Base-by-base conservation (phyloP, 495 filamentous ascomycete genomes). In the Aspergillus conjunctus region DNA sequence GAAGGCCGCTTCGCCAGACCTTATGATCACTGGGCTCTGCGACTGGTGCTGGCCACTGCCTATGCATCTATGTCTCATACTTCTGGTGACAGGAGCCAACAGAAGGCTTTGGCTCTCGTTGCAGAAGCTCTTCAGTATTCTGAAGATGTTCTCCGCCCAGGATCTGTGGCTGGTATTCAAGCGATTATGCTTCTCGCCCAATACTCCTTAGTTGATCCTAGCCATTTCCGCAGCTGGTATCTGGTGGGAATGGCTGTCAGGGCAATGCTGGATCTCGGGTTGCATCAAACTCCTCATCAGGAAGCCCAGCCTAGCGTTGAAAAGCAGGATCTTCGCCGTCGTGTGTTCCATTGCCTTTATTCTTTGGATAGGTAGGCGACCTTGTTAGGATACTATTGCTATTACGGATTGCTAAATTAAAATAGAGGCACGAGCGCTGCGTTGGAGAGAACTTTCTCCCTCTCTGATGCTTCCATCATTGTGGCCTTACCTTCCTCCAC, bases 191-290 rank as follows among this genome's bases (percentile, higher is more conserved):
- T 97, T 8, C 84, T 98, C 43, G 91, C 91, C 0, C 83, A 92
- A 60, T 98, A 97, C 73, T 86, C 92, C 6, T 88, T 93, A 73
- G 79, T 95, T 32, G 92, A 97, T 67, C 92, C 93, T 14, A 81
- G 83, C 39, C 92, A 92, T 68, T 95, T 96, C 68, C 90, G 94
- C 58, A 89, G 87, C 66, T 97, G 93, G 91, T 91, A 91, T 58
- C 71, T 97, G 53, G 88, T 96, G 54, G 93, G 92, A 26, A 90
- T 93, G 68, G 91, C 92, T 15, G 89, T 88, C 43, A 84, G 93
- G 52, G 90, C 88, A 20, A 87, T 91, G 67, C 81, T 96, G 33
- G 93, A 98, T 75, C 75, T 96, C 20, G 93, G 93, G 3, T 81
- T 93, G 46, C 93, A 97, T 69, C 91, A 96, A 71, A 92, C 96